These are phyloP conservation scores for Tympanopsis confertula DNA, from an alignment of 2,329 filamentous ascomycete species.

Conservation along the genomic window DNA sequence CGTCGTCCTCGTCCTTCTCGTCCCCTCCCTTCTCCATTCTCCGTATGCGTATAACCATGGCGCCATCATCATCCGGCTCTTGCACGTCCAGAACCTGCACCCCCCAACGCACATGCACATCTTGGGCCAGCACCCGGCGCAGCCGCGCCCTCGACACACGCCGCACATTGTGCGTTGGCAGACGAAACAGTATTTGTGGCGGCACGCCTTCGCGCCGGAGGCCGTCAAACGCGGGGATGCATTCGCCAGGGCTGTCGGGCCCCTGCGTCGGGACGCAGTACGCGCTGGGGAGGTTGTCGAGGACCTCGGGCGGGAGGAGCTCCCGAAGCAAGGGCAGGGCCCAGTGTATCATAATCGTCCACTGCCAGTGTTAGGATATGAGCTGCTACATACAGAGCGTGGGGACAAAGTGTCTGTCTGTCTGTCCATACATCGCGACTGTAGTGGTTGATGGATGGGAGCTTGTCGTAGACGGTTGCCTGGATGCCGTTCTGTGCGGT, in stretches of 20 bases:
- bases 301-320: conserved; percentile 18
- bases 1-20: too few species aligned
- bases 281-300: conserved; percentile 14
- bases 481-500: conserved; percentile 17
- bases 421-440: too few species aligned
- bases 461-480: conserved; percentile 18
- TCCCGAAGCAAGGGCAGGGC: conserved; percentile 19
- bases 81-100: too few species aligned
- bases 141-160: conserved; percentile 21
- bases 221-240: conserved; percentile 18
- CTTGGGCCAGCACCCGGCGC: conserved; percentile 16
- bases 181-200: conserved; percentile 21
- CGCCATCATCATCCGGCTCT: too few species aligned
- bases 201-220: conserved; percentile 20
- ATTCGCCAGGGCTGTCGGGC: conserved; percentile 16
- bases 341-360: conserved; percentile 27
- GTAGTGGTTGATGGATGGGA: conserved; percentile 13
- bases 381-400: too few species aligned
- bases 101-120: conserved; percentile 19
- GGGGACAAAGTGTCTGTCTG: too few species aligned
- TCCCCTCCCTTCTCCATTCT: too few species aligned
- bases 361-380: too few species aligned
- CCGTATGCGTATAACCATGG: too few species aligned
- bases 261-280: conserved; percentile 20
- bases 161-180: conserved; percentile 16